A percentile compares a stretch with the other conserved stretches of the same genome.
Conservation (phyloP, 1,284 basidiomycete genomes). For the Gyrodon tennesseensis region DNA sequence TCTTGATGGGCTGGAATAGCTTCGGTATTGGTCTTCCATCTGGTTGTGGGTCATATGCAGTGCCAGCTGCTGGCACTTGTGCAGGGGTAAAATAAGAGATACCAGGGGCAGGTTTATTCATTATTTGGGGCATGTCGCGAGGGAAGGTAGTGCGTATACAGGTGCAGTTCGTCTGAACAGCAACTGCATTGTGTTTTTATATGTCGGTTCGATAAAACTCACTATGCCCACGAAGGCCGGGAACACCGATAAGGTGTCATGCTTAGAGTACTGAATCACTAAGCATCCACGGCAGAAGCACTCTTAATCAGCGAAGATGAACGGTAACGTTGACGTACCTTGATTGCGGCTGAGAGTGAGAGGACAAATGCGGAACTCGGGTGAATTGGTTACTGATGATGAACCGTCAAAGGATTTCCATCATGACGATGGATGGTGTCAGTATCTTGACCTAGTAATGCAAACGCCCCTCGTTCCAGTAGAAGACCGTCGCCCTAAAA, state of each 20-base stretch:
- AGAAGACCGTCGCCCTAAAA: background rate
- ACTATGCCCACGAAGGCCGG: background rate
- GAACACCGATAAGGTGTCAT: background rate
- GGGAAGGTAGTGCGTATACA: background rate
- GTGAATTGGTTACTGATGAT: background rate
- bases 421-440: no score
- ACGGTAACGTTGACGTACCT: background rate
- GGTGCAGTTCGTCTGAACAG: background rate
- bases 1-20: conserved; percentile 63
- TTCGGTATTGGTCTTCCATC: conserved; percentile 53
- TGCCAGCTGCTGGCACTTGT: conserved; percentile 55
- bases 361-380: background rate
- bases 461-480: no score
- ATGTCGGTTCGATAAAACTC: background rate
- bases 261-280: background rate
- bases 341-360: background rate
- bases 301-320: background rate
- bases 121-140: conserved; percentile 24
- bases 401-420: no score
- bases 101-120: conserved; percentile 45
- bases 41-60: conserved; percentile 49
- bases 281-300: background rate
- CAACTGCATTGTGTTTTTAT: conserved; percentile 13
- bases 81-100: conserved; percentile 58
- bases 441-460: no score